phyloP scores from a whole-genome alignment of 2,329 filamentous ascomycete species.

The Pyrenochaeta sp. region DNA sequence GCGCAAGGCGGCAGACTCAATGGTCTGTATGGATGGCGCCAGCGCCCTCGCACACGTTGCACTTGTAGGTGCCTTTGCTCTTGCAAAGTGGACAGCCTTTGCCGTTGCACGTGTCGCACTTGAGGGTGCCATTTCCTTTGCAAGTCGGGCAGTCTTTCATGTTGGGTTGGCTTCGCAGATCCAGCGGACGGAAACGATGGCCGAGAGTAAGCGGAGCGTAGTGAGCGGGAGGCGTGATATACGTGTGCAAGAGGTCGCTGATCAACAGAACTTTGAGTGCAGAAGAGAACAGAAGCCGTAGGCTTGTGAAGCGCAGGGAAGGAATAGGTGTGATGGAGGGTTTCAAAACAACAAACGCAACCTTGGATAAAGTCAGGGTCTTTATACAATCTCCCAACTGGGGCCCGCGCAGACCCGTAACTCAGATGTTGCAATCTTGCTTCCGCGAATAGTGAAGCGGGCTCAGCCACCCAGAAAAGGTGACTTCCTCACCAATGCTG shows the following conservation, averaged over 20 bases:
- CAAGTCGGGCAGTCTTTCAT: conserved; percentile 47
- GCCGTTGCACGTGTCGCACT: conserved; percentile 46
- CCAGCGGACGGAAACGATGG: conserved; percentile 10
- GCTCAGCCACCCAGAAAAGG: conserved; percentile 20
- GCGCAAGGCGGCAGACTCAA: conserved; percentile 19
- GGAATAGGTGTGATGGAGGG: conserved; percentile 11
- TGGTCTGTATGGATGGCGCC: conserved; percentile 43
- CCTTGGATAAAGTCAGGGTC: conserved; percentile 18
- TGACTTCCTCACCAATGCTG: conserved; percentile 2
- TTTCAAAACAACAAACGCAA: conserved; percentile 25
- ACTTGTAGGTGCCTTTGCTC: conserved; percentile 35
- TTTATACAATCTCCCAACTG: conserved; percentile 19
- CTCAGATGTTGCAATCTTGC: conserved; percentile 13
- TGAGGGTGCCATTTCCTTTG: conserved; percentile 42
- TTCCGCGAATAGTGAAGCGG: conserved; percentile 19
- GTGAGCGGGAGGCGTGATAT: background rate
- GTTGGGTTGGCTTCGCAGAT: conserved; percentile 10
- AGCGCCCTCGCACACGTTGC: conserved; percentile 44
- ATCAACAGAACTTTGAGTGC: conserved; percentile 11
- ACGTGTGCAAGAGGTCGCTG: conserved; percentile 6
- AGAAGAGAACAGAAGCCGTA: conserved; percentile 3
- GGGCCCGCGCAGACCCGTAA: conserved; percentile 17
- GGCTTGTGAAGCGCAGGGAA: background rate
- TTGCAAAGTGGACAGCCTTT: conserved; percentile 42
- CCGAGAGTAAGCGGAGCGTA: conserved; percentile 8